Conservation (phyloP, 73 alveolate genomes). For the Tetrahymena thermophila region DNA sequence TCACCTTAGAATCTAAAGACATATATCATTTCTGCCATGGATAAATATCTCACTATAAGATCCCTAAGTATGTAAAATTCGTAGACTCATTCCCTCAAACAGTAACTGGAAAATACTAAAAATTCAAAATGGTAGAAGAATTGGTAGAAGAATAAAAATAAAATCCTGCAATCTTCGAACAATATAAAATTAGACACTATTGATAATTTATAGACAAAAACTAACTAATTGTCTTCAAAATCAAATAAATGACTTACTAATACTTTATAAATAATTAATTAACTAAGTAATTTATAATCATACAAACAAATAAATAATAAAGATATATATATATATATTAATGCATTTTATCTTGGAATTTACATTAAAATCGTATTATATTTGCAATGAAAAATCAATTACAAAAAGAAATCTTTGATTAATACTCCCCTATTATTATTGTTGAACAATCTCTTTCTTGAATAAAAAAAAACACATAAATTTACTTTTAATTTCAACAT, state of each 20-base stretch:
- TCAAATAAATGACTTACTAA: not conserved
- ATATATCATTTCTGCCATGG: slow-evolving; percentile 48
- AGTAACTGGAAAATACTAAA: slow-evolving; percentile 75
- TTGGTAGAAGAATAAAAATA: slow-evolving; percentile 1
- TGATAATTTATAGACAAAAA: not conserved
- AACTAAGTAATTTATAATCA: not conserved
- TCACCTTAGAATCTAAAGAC: slow-evolving; percentile 26
- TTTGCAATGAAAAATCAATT: too few species aligned
- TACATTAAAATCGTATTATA: too few species aligned
- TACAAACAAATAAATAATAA: not conserved
- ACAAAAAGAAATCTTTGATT: too few species aligned
- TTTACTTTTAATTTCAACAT: not conserved
- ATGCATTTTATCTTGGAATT: not conserved
- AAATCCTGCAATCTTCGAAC: not conserved
- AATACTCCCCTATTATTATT: too few species aligned
- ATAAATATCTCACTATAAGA: slow-evolving; percentile 58
- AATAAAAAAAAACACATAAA: not conserved
- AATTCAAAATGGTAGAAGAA: slow-evolving; percentile 58
- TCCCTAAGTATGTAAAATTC: slow-evolving; percentile 53
- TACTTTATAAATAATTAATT: not conserved
- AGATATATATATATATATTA: too few species aligned
- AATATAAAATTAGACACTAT: not conserved
- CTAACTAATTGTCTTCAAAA: not conserved
- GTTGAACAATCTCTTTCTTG: too few species aligned
- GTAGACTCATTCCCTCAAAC: slow-evolving; percentile 61